Conservation (phyloP, 2,329 filamentous ascomycete species). For the Tolypocladium endophyticum region DNA sequence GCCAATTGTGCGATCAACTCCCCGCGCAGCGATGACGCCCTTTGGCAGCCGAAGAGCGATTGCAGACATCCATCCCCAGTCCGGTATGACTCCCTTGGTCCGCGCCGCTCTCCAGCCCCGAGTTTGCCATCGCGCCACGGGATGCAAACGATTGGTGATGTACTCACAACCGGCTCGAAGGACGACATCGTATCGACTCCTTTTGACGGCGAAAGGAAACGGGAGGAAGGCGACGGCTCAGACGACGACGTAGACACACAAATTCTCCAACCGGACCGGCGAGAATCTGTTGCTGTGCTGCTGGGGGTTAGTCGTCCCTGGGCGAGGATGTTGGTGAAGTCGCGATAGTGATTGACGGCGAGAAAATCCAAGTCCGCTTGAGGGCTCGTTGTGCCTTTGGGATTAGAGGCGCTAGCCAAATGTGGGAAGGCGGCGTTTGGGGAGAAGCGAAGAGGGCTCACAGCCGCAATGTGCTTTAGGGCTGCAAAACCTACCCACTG, state of each 20-base stretch:
- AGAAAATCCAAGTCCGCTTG: conserved; percentile 30
- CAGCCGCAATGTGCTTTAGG: conserved; percentile 23
- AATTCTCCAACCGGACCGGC: conserved; percentile 25
- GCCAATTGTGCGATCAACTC: not conserved
- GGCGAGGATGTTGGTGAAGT: conserved; percentile 23
- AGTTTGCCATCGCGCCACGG: conserved; percentile 2
- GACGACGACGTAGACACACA: conserved; percentile 21
- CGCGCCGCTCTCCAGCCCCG: conserved; percentile 1
- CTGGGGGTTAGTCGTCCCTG: conserved; percentile 31
- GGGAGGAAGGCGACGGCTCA: conserved; percentile 22
- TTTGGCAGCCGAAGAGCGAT: not conserved
- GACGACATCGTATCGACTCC: conserved; percentile 50
- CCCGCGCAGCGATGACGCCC: not conserved
- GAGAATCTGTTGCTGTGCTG: conserved; percentile 29
- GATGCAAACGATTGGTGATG: conserved; percentile 4
- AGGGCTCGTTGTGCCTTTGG: conserved; percentile 29
- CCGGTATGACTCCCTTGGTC: conserved; percentile 1
- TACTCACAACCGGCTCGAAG: conserved; percentile 63
- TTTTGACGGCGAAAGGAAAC: conserved; percentile 16
- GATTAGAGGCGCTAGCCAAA: conserved; percentile 20
- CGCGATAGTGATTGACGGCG: conserved; percentile 27
- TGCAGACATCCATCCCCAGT: not conserved
- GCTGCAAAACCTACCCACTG: conserved; percentile 26
- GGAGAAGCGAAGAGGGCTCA: conserved; percentile 24
- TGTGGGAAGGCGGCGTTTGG: conserved; percentile 17